Base-by-base conservation (phyloP, 306 rosid genomes). In the Lupinus albus region DNA sequence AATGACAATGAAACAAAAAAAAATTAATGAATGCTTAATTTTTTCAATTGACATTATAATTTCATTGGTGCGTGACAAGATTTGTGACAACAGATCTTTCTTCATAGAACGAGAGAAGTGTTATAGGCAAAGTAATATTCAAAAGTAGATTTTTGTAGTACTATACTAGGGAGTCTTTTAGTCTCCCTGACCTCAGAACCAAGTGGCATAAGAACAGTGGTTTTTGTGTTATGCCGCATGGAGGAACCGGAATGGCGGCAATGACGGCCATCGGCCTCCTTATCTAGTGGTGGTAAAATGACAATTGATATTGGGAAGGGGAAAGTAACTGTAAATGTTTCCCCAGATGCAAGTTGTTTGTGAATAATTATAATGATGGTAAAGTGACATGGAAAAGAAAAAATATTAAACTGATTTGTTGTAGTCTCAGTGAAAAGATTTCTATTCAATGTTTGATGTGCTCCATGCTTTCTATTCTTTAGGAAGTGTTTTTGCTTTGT, bases 311-410 rank as follows among this genome's bases (percentile, higher is more conserved):
- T 55, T 67, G 53, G 52, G 17, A 53, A 25, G 77, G 75, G 80
- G 73, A 61, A 75, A 5, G 67, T 38, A 81, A 73, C 3, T 81
- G 82, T 73, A 64, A 77, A 57, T 68, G 72, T 41, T 69, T 71
- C 30, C 63, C 58, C 57, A 50, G 41, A 42, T 55, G 35, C 44
- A 63, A 25, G 30, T 50, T 63, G 71, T 73, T 21, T 81, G 82
- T 73, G 73, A 68, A 76, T 74, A 74, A 69, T 73, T 73, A 25
- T 25, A 25, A 25, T 25, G 30, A 4, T 33, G 78, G 64, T 63
- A 33, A 71, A 47, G 66, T 68, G 64, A 56, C 25, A 5, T 3
- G 2, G 64, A 59, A 46, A 70, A 44, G 38, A 32, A 54, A 35
- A 77, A 6, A 8, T n/a, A 41, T 52, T 54, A 59, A 72, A 61